Percentiles rank a stretch among this genome's conserved stretches.
phyloP scores from a whole-genome alignment of 352 stramenopile genomes.

The Globisporangium abappressorium region DNA sequence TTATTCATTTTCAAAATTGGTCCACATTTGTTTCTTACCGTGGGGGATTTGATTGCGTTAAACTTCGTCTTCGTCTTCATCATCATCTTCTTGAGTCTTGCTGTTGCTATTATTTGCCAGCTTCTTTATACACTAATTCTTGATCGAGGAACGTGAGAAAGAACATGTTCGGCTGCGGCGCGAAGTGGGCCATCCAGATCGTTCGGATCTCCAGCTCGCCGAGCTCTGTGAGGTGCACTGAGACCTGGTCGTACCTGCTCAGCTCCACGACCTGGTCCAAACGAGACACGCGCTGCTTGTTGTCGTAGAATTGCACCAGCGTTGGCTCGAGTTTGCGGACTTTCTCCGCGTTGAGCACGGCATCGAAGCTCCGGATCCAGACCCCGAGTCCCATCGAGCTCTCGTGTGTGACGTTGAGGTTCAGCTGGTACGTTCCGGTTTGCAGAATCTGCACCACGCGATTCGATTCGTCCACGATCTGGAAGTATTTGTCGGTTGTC shows the following conservation, averaged over 20 bases:
- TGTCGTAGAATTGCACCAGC: slow-evolving; percentile 34
- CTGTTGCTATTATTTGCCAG: not conserved
- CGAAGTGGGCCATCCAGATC: slow-evolving; percentile 26
- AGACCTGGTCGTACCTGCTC: slow-evolving; percentile 27
- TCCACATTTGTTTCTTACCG: not conserved
- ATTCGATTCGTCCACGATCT: not conserved
- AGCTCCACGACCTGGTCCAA: slow-evolving; percentile 31
- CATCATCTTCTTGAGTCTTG: not conserved
- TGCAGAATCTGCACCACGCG: slow-evolving; percentile 21
- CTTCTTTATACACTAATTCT: slow-evolving; percentile 14
- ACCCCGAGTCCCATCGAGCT: slow-evolving; percentile 25
- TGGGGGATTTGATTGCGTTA: not conserved
- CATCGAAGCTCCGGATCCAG: slow-evolving; percentile 7
- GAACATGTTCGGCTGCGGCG: slow-evolving; percentile 29
- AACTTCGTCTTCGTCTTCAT: not conserved
- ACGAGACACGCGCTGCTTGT: slow-evolving; percentile 40
- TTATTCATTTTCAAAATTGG: not conserved
- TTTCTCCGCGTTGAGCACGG: not conserved
- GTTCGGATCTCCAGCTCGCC: not conserved
- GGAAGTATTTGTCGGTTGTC: slow-evolving; percentile 3
- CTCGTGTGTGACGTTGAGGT: slow-evolving; percentile 36
- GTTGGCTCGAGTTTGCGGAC: slow-evolving; percentile 22
- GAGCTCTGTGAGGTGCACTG: slow-evolving; percentile 16
- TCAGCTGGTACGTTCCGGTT: slow-evolving; percentile 43
- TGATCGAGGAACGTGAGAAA: slow-evolving; percentile 29